Base-by-base conservation (phyloP, 768 basidiomycete genomes). In the Leucocoprinus leucothites region DNA sequence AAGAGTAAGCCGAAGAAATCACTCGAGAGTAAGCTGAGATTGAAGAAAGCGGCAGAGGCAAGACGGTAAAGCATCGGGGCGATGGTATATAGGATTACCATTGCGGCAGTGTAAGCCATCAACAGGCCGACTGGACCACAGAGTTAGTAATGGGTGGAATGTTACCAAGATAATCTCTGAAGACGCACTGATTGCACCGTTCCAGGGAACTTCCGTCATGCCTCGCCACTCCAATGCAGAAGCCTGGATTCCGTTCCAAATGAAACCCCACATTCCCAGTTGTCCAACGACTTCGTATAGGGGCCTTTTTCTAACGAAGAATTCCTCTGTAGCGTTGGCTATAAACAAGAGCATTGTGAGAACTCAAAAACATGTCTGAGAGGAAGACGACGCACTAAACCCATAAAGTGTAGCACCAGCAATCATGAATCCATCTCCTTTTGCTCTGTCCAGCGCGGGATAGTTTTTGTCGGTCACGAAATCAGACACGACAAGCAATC, bases 291-390 rank as follows among this genome's bases (percentile, higher is more conserved):
- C 89, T 72, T 94, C 92, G 62, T 91, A 94, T 38, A 94, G 72
- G 4, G 92, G 92, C 11, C 84, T 76, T 61, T 72, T 82, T 57
- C 91, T 80, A 26, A 94, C 92, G 57, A 94, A 82, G 68, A 89
- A 89, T 65, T 94, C 92, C 66, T 94, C 92, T 0, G 89, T 91
- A 25, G 91, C 89, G 60, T 94, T 94, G 21, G 89, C 91, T 92
- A 59, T 26, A 22, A 51, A 50, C 22, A 8, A 31, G 13, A 38
- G 22, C 34, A 16, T 13, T 14, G 9, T 22, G 3, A 14, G 24
- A 7, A 36, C 38, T 7, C 14, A n/a, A 56, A 24, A 8, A 13
- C 3, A 53, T 38, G 25, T 34, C 40, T 24, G 42, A 36, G 35
- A 18, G 40, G 11, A 25, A 25, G 18, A 40, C 34, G 13, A 81